Conservation (phyloP, 495 filamentous ascomycete species). For the Tetracladium setigerum region DNA sequence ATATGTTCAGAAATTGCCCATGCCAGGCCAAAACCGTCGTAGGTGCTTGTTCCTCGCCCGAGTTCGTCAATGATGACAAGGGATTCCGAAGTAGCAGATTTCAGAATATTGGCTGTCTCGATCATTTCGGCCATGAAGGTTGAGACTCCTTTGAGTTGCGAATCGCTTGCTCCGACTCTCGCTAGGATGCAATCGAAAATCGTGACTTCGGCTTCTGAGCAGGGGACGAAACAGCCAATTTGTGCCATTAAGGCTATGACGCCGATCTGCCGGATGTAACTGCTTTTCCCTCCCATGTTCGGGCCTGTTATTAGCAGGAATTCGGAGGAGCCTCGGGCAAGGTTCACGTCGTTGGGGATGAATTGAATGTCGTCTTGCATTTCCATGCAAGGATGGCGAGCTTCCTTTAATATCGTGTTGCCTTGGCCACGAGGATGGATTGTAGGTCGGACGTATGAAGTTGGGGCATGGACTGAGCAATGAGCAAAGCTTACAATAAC, state of each 20-base stretch:
- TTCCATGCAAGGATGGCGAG: constrained; percentile 97
- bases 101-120: constrained; percentile 96
- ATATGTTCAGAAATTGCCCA: constrained; percentile 99
- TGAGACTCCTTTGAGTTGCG: constrained; percentile 93
- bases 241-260: constrained; percentile 98
- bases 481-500: constrained; percentile 96
- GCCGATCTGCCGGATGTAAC: constrained; percentile 96
- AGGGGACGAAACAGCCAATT: constrained; percentile 93
- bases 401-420: constrained; percentile 85
- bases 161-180: constrained; percentile 90
- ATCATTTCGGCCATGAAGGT: constrained; percentile 99
- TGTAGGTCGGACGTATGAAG: constrained; percentile 81
- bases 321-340: constrained; percentile 72
- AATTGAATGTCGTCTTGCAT: constrained; percentile 98
- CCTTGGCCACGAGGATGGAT: constrained; percentile 88
- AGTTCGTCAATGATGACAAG: constrained; percentile 98
- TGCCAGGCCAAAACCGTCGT: constrained; percentile 95
- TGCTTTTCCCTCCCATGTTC: constrained; percentile 99
- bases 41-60: constrained; percentile 95
- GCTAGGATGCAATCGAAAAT: constrained; percentile 98
- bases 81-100: constrained; percentile 86
- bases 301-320: constrained; percentile 97
- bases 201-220: constrained; percentile 79
- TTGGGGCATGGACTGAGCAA: constrained; percentile 86
- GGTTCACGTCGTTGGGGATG: constrained; percentile 92